These are phyloP conservation scores for Hypoxylon sp. DNA, from an alignment of 2,329 filamentous ascomycete genomes.

Conservation along the genomic window DNA sequence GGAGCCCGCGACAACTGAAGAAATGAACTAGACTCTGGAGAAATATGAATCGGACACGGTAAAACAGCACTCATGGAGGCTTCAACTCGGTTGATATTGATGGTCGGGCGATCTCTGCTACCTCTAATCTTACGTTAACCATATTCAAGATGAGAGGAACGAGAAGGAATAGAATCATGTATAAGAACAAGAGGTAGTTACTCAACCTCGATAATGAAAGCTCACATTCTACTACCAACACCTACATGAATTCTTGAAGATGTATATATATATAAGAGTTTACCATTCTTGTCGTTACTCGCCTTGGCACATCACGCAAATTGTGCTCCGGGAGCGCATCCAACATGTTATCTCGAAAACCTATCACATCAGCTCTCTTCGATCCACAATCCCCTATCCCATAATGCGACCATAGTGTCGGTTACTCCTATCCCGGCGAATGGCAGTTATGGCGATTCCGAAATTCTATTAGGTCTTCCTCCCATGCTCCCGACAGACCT, in stretches of 20 bases:
- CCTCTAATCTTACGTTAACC: background rate
- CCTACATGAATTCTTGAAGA: background rate
- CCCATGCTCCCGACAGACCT: constrained; percentile 49
- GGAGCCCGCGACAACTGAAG: background rate
- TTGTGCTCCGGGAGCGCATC: background rate
- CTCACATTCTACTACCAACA: background rate
- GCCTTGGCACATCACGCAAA: constrained; percentile 4
- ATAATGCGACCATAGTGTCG: constrained; percentile 21
- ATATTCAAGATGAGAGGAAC: background rate
- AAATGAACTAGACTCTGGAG: background rate
- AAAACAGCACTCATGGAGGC: background rate
- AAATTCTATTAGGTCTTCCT: constrained; percentile 43
- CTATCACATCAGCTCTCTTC: constrained; percentile 14
- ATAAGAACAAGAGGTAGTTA: background rate
- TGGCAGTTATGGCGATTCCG: constrained; percentile 24
- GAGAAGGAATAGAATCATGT: background rate
- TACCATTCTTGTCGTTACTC: background rate
- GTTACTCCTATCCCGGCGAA: constrained; percentile 16
- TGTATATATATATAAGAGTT: constrained; percentile 7
- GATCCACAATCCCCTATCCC: constrained; percentile 12
- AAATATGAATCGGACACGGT: constrained; percentile 4
- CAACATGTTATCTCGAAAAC: constrained; percentile 22
- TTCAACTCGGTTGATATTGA: background rate
- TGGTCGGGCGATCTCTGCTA: background rate
- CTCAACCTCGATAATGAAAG: background rate